phyloP scores from a whole-genome alignment of 2,329 filamentous ascomycete species.

The Geosmithia flava region DNA sequence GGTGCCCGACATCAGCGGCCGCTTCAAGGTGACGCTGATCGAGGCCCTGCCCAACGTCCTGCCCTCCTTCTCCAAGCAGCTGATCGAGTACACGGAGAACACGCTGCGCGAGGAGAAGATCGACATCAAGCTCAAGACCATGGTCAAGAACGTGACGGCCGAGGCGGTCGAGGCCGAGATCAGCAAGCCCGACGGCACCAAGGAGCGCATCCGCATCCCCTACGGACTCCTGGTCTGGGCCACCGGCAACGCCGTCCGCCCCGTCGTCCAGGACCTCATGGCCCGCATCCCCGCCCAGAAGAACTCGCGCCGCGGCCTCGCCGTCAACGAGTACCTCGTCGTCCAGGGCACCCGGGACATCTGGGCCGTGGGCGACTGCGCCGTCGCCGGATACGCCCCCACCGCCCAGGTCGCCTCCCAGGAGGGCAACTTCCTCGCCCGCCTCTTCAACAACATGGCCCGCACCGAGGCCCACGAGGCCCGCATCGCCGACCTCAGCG shows the following conservation, averaged over 20 bases:
- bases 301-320: slow-evolving; percentile 85
- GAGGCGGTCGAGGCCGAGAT: slow-evolving; percentile 87
- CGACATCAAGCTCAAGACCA: slow-evolving; percentile 93
- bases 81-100: slow-evolving; percentile 98
- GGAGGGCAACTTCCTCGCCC: slow-evolving; percentile 88
- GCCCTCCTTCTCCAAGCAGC: slow-evolving; percentile 96
- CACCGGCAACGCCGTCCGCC: slow-evolving; percentile 87
- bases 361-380: slow-evolving; percentile 96
- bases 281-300: slow-evolving; percentile 85
- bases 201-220: slow-evolving; percentile 69
- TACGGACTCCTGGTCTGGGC: slow-evolving; percentile 98
- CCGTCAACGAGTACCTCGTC: slow-evolving; percentile 97
- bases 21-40: slow-evolving; percentile 95
- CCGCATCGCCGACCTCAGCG: slow-evolving; percentile 59
- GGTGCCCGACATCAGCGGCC: slow-evolving; percentile 86
- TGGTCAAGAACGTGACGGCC: slow-evolving; percentile 94
- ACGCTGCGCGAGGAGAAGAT: slow-evolving; percentile 99
- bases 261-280: slow-evolving; percentile 86
- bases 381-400: slow-evolving; percentile 92
- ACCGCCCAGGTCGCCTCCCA: slow-evolving; percentile 95
- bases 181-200: slow-evolving; percentile 70
- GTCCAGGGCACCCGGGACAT: slow-evolving; percentile 95
- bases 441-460: slow-evolving; percentile 98
- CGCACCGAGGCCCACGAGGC: slow-evolving; percentile 76
- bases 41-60: slow-evolving; percentile 94